Evolutionary conservation across 805 yeast species (phyloP), one percentile per base, ranked within the genome.

Genomic region (Candida railenensis): DNA sequence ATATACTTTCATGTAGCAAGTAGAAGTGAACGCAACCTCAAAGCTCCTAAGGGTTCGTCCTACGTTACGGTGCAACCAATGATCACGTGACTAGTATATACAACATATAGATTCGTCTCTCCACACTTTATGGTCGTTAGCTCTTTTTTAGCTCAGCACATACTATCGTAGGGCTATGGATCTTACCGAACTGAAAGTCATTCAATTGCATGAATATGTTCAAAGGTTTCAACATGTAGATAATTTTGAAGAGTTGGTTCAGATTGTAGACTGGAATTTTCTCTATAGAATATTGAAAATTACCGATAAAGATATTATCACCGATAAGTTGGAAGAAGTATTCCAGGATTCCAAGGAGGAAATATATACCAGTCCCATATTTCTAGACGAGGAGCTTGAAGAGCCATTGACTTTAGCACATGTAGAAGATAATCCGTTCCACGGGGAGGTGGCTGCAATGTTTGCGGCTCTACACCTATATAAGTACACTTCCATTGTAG

Each of bases 281-380:
- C 37, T 62, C 22, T 34, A 22, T 4, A 46, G 45, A 3, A 16
- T 49, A 2, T 42, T 59, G 8, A 50, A 53, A 3, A 37, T 50
- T 9, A 43, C 49, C 32, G 58, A 59, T 25, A 30, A 38, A 5
- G 60, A 56, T 14, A 49, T 50, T 28, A 39, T 61, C 2, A 49
- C 54, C 43, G 34, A 57, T 14, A 57, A 55, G 46, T 51, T 56
- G 1, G 67, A 63, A 50, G 59, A 57, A 28, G 37, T 61, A 18
- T 58, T 44, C 43, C 65, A 60, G 22, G 48, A 47, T 21, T n/a
- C 25, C 22, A 42, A 42, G 20, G 40, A 21, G 32, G 37, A 20
- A 19, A 42, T 22, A 3, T 42, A 34, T 18, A 18, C 45, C 7
- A 20, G 4, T 15, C 45, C 45, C 15, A 42, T 42, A 12, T 42